Base-by-base conservation (phyloP, 495 filamentous ascomycete genomes). In the Bacidia gigantensis region DNA sequence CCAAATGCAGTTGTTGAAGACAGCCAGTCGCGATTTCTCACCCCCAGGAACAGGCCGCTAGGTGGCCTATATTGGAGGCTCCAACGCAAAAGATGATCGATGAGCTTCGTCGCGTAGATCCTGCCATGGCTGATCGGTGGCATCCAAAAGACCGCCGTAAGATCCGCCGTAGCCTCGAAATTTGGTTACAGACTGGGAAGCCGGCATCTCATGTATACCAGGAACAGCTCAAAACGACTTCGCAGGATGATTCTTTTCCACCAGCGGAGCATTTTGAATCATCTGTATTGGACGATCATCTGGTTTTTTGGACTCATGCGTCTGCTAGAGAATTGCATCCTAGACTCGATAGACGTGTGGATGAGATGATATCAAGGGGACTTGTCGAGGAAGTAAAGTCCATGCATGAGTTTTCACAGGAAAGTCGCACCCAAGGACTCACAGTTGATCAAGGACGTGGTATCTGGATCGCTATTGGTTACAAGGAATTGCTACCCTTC, bases 381-480 rank as follows among this genome's bases (percentile, higher is more conserved):
- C 69, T 99, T 22, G 67, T 86, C 32, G 57, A 69, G 1, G 81
- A 97, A 68, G 83, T 86, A 0, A 64, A 74, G 44, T 68, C 62
- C 1, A 75, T 94, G 56, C 77, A 77, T 29, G 64, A 74, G 2
- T 79, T 74, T 49, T 7, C 62, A 81, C 2, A 64, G 68, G 12
- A 46, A 67, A 14, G 68, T 74, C 40, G 57, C 72, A 14, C 60
- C 67, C 0, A 71, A 10, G 82, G 80, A 0, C 63, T 71, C 1
- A 55, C 57, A 3, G 67, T 92, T 20, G 86, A 97, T 57, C 69
- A 74, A 46, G 82, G 76, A 0, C 77, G 80, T 25, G 93, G 93
- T 2, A 92, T 97, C 12, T 97, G 89, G 87, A 81, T 92, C 47
- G 90, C 89, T 11, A 97, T 99, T 58, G 93, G 93, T 0, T 95